Percentiles rank a stretch among this genome's conserved stretches.
Conservation (phyloP, 495 filamentous ascomycete genomes). For the Lasiosphaeria ovina region DNA sequence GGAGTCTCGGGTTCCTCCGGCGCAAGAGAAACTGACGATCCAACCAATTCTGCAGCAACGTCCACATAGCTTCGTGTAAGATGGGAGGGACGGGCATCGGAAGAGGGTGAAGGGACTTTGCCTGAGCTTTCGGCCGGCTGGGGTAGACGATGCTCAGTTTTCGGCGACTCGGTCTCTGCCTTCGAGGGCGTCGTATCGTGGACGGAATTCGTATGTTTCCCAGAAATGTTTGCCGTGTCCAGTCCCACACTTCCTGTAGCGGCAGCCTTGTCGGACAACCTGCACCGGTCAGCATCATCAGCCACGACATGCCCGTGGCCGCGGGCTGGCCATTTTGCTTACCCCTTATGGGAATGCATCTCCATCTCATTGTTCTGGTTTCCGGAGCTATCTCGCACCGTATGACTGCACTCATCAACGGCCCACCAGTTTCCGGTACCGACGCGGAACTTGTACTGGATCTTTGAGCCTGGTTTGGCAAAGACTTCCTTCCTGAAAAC, state of each 20-base stretch:
- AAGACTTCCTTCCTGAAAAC: constrained; percentile 47
- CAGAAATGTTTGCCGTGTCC: too few relatives aligned
- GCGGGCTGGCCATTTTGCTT: background rate
- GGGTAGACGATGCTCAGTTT: too few relatives aligned
- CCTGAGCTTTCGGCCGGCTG: constrained; percentile 7
- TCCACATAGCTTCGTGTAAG: constrained; percentile 24
- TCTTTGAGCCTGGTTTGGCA: constrained; percentile 45
- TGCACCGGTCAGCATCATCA: too few relatives aligned
- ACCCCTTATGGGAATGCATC: constrained; percentile 28
- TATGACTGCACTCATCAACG: constrained; percentile 53
- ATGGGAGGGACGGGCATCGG: constrained; percentile 19
- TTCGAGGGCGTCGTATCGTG: too few relatives aligned
- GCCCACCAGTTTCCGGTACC: constrained; percentile 65
- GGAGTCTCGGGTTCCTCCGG: constrained; percentile 27
- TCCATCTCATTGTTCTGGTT: constrained; percentile 59
- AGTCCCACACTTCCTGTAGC: too few relatives aligned
- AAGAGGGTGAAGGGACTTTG: constrained; percentile 10
- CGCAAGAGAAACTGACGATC: constrained; percentile 41
- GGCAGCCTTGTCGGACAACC: too few relatives aligned
- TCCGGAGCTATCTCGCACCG: constrained; percentile 53
- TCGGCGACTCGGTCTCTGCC: too few relatives aligned
- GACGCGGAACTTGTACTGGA: constrained; percentile 70
- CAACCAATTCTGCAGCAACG: constrained; percentile 41
- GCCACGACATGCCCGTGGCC: too few relatives aligned
- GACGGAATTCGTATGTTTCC: too few relatives aligned